Evolutionary conservation across 2,329 filamentous ascomycete genomes (phyloP), one percentile per base, ranked within the genome.

Genomic region (Acrocalymma vagum): DNA sequence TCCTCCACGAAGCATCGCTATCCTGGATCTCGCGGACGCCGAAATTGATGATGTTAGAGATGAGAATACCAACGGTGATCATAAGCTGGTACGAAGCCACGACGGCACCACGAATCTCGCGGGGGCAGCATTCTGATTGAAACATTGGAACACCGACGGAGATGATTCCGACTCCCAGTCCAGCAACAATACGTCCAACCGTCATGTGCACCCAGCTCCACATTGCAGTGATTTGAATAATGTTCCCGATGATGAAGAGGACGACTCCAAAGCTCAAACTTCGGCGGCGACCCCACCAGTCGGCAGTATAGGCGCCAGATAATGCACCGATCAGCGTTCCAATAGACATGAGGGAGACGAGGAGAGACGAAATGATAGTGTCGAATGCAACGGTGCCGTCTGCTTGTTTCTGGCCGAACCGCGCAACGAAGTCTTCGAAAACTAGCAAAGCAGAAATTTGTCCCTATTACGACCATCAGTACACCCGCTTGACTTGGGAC

Each of bases 71-170:
- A 25, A 74, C 63, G 8, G 71, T 74, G 38, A 74, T 71, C 64
- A 73, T 72, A n/a, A 74, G 67, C 51, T 74, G 72, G 53, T 74
- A 74, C 4, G 66, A 71, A 10, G 71, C 66, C n/a, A 86, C 80
- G 28, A 87, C 78, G 22, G 81, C 78, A 53, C 83, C 84, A 52
- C 84, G 81, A 46, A 86, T 84, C 55, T 82, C 76, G 13, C 77
- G 75, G 4, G 84, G 84, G 2, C 81, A 77, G 36, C 77, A 82
- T 60, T 87, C 84, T 26, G 80, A 80, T 66, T 87, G 83, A 66
- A 83, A 86, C 76, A 87, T 83, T 42, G 84, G 84, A 2, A 86
- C 82, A 23, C 82, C 76, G 22, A 86, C 80, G 7, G 69, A 72
- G 13, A 75, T 60, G n/a, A 66, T 63, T 22, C 72, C 72, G 24